Evolutionary conservation across 2,329 filamentous ascomycete species (phyloP).

Genomic region (Ascochyta clinopodiicola): DNA sequence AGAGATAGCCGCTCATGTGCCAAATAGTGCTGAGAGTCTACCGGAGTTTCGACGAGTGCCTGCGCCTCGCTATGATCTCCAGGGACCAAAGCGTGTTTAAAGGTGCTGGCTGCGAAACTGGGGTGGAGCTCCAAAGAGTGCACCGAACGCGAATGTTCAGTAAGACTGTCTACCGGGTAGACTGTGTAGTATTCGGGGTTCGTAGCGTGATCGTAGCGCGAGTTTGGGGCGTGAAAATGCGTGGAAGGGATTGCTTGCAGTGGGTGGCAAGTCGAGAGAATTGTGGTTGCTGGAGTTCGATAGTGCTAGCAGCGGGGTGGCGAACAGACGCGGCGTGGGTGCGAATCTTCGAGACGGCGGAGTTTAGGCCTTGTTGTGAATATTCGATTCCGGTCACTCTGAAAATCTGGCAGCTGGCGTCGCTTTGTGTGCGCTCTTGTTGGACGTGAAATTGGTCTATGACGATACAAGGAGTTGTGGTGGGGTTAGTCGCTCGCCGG

Average conservation of each 20-base stretch:
- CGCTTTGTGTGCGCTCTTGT: slow-evolving; percentile 15
- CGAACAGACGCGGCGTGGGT: slow-evolving; percentile 11
- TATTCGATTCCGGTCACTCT: neutral
- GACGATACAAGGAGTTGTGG: slow-evolving; percentile 36
- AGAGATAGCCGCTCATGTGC: slow-evolving; percentile 95
- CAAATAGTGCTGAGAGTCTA: slow-evolving; percentile 43
- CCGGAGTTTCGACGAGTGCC: slow-evolving; percentile 62
- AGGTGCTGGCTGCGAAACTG: slow-evolving; percentile 66
- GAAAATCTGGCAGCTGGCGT: neutral
- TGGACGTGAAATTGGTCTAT: slow-evolving; percentile 30
- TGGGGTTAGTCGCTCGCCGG: slow-evolving; percentile 27
- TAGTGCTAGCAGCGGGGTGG: slow-evolving; percentile 16
- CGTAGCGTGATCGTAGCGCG: neutral
- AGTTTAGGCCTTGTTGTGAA: neutral
- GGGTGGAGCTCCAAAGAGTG: slow-evolving; percentile 49
- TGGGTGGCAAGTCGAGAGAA: slow-evolving; percentile 16
- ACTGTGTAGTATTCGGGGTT: neutral
- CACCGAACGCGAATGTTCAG: slow-evolving; percentile 30
- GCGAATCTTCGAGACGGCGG: neutral
- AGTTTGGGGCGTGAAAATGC: neutral
- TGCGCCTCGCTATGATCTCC: slow-evolving; percentile 88
- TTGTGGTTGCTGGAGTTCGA: slow-evolving; percentile 8
- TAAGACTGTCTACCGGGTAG: slow-evolving; percentile 8
- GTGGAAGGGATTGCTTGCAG: neutral
- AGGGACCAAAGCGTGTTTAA: slow-evolving; percentile 90